Base-by-base conservation (phyloP, 805 yeast genomes). In the Metschnikowia bowlesiae region DNA sequence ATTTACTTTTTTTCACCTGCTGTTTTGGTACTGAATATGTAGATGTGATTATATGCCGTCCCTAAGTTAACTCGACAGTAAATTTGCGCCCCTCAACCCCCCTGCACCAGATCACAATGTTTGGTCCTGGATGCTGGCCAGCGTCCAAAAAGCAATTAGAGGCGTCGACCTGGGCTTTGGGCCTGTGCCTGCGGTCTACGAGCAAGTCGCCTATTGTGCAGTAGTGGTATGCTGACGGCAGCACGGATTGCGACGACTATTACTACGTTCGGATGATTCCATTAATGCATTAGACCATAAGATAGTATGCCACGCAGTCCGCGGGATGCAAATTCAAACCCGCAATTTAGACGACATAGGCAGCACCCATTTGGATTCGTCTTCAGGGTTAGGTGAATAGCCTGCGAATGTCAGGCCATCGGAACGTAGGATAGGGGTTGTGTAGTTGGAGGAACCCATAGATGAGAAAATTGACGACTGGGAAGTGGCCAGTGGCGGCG, bases 401-500 rank as follows among this genome's bases (percentile, higher is more conserved):
- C 50, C 53, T 4, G 55, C 28, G 29, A 55, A 53, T 8, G 54
- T 34, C 14, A 51, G 39, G 33, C 55, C 34, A 18, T 52, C 54
- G 10, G 52, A 37, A 22, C 47, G 53, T 28, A 54, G 39, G 29
- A 44, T 47, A 10, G 59, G 61, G 18, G 61, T 55, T n/a, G 61
- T 50, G 48, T 54, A 57, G 37, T 54, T 55, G 38, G 59, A 54
- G 7, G 52, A 44, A 33, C 51, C 59, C 37, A 39, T 37, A 33
- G 43, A 51, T 10, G 75, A 71, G 48, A 71, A 71, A 8, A 71
- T 65, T 32, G 71, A 68, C 44, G 68, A 62, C 54, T 68, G 74
- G 13, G 75, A 69, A 11, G 70, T 65, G n/a, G 75, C 75, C 47
- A 69, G 67, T 30, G 75, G 75, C n/a, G 75, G 75, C 2, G 75